Evolutionary conservation across 495 filamentous ascomycete genomes (phyloP).

Genomic region (Aspergillus carlsbadensis): DNA sequence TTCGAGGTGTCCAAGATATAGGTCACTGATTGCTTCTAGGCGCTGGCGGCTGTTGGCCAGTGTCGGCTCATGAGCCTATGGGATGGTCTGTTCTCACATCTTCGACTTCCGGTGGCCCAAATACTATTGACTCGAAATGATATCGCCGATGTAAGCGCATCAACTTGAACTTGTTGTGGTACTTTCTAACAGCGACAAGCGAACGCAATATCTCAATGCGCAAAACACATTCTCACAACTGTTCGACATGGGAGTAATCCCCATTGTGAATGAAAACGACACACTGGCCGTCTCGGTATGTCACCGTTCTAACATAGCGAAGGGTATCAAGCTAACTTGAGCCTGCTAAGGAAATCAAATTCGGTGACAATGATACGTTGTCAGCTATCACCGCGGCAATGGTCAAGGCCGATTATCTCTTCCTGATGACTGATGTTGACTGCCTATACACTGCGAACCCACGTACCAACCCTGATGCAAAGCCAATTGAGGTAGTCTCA

Average conservation of each 20-base stretch:
- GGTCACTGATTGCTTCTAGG: constrained; percentile 46
- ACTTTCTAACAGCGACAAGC: constrained; percentile 43
- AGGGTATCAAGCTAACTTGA: background rate
- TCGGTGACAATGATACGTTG: constrained; percentile 97
- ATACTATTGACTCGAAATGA: constrained; percentile 95
- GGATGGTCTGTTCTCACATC: constrained; percentile 86
- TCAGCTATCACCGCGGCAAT: constrained; percentile 96
- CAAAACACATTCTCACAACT: constrained; percentile 91
- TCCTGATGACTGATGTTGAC: constrained; percentile 98
- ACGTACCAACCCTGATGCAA: constrained; percentile 75
- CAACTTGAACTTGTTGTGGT: background rate
- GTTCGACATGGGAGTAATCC: constrained; percentile 92
- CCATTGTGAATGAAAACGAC: constrained; percentile 98
- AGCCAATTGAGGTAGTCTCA: constrained; percentile 88
- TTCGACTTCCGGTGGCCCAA: constrained; percentile 87
- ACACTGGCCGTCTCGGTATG: constrained; percentile 83
- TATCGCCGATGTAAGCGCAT: constrained; percentile 77
- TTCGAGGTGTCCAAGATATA: background rate
- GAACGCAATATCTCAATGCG: constrained; percentile 93
- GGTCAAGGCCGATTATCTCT: constrained; percentile 95
- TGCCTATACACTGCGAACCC: constrained; percentile 97
- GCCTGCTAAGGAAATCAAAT: constrained; percentile 80
- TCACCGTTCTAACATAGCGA: background rate
- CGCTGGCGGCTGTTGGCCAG: constrained; percentile 93
- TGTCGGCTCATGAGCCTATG: constrained; percentile 93